Conservation (phyloP, 2,329 filamentous ascomycete genomes). For the Dichotomopilus funicola region DNA sequence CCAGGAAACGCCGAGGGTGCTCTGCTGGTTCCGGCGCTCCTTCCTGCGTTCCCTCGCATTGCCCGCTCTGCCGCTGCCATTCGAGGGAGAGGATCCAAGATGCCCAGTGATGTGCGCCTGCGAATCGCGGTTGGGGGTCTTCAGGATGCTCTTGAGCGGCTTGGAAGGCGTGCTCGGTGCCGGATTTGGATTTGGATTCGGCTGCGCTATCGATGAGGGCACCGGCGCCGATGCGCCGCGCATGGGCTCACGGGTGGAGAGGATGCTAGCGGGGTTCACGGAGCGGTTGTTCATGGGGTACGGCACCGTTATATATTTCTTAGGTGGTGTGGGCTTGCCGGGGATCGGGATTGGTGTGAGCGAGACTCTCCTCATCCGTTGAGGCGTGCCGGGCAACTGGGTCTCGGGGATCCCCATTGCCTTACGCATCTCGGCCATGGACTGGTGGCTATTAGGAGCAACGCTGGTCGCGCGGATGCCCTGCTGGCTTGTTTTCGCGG, state of each 20-base stretch:
- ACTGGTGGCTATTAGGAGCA: slow-evolving; percentile 2
- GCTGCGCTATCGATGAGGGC: no score
- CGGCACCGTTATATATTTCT: not conserved
- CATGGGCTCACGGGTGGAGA: not conserved
- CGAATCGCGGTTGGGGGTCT: slow-evolving; percentile 6
- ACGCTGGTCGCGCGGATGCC: not conserved
- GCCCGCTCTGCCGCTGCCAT: not conserved
- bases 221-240: not conserved
- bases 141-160: slow-evolving; percentile 14
- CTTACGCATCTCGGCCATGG: slow-evolving; percentile 16
- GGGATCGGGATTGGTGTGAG: slow-evolving; percentile 14
- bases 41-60: slow-evolving; percentile 3
- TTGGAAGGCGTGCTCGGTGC: not conserved
- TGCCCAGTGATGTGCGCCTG: no score
- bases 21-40: no score
- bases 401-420: not conserved
- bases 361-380: not conserved
- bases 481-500: slow-evolving; percentile 2
- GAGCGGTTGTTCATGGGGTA: not conserved
- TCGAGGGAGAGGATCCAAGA: no score
- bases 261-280: not conserved
- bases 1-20: not conserved
- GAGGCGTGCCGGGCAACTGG: slow-evolving; percentile 12
- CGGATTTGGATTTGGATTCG: no score
- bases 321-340: slow-evolving; percentile 1